Percentiles rank a stretch among this genome's conserved stretches.
These are phyloP conservation scores for Carex kokanica DNA, from an alignment of 176 grass and related monocot genomes.

Conservation along the genomic window DNA sequence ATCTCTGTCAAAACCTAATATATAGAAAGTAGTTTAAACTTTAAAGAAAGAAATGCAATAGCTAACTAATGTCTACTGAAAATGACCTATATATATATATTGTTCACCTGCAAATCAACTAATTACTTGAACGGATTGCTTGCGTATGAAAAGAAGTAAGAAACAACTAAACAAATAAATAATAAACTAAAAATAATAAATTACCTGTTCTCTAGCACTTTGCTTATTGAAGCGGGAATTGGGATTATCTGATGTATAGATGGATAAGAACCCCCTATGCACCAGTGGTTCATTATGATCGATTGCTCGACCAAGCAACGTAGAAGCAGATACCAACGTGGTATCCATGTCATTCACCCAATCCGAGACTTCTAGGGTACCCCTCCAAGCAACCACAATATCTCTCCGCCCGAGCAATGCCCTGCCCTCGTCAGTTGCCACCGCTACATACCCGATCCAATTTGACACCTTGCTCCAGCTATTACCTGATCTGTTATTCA, in stretches of 20 bases:
- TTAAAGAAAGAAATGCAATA: neutral
- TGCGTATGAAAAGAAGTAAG: neutral
- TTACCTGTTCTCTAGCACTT: constrained; percentile 79
- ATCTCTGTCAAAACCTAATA: constrained; percentile 69
- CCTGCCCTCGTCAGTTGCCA: constrained; percentile 57
- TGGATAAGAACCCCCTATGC: constrained; percentile 64
- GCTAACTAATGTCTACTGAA: neutral
- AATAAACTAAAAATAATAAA: neutral
- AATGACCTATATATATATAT: neutral
- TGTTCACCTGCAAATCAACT: neutral
- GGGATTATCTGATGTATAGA: constrained; percentile 61
- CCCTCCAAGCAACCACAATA: constrained; percentile 60
- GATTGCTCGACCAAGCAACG: constrained; percentile 32
- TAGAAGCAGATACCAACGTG: constrained; percentile 46
- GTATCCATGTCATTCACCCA: constrained; percentile 70
- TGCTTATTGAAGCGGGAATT: constrained; percentile 57
- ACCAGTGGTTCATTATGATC: constrained; percentile 39
- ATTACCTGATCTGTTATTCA: constrained; percentile 26
- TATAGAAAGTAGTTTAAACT: constrained; percentile 23
- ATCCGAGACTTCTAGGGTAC: constrained; percentile 51
- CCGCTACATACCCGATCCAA: constrained; percentile 85
- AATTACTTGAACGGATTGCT: neutral
- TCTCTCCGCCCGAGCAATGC: constrained; percentile 64
- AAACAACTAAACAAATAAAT: neutral
- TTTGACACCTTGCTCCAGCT: constrained; percentile 59